A percentile compares a stretch with the other conserved stretches of the same genome.
Conservation (phyloP, 192 early-diverging fungal species). For the Backusella psychrophila region DNA sequence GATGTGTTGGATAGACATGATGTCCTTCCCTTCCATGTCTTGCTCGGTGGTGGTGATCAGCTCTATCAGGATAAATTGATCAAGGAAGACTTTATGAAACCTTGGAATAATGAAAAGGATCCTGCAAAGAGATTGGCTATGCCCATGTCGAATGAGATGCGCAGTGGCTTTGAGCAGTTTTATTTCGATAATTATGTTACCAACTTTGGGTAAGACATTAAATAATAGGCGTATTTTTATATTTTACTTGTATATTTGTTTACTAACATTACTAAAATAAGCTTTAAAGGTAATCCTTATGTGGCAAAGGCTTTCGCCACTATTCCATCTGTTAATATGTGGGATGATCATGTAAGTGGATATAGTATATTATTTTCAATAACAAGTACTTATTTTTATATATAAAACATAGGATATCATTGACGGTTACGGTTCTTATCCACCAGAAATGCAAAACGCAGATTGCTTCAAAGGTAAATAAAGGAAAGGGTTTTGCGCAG, state of each 20-base stretch:
- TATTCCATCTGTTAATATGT: constrained; percentile 74
- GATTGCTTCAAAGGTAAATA: constrained; percentile 64
- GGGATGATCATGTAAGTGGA: constrained; percentile 79
- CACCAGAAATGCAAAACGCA: constrained; percentile 65
- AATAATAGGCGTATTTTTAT: background rate
- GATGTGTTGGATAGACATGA: constrained; percentile 62
- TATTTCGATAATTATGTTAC: constrained; percentile 31
- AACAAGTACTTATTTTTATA: background rate
- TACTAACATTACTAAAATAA: background rate
- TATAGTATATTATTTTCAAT: background rate
- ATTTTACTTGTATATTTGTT: background rate
- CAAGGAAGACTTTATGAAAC: constrained; percentile 53
- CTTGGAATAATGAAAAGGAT: constrained; percentile 50
- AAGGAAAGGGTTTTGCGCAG: background rate
- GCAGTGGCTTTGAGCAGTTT: constrained; percentile 30
- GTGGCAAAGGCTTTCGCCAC: constrained; percentile 69
- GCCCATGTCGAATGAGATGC: constrained; percentile 11
- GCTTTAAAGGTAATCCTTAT: constrained; percentile 20
- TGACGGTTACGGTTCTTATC: constrained; percentile 87
- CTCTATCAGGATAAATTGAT: constrained; percentile 64
- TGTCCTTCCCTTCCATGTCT: constrained; percentile 60
- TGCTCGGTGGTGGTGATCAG: constrained; percentile 77
- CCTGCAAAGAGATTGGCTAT: constrained; percentile 28
- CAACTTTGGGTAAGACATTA: constrained; percentile 20
- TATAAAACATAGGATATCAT: constrained; percentile 52